Base-by-base conservation (phyloP, 352 stramenopile species). In the Phytophthora tentaculata region DNA sequence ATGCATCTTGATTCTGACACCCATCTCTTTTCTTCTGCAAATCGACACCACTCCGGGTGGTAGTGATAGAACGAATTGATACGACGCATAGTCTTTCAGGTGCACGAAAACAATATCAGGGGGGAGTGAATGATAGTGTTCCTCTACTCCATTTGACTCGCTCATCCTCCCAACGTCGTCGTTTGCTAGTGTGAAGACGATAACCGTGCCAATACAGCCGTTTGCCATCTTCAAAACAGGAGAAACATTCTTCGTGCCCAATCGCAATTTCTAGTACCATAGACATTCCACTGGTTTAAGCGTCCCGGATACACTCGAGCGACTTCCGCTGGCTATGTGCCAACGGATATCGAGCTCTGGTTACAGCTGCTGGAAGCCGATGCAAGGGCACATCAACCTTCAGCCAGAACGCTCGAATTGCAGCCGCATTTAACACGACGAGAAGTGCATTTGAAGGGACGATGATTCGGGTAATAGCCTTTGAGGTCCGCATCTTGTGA, bases 241-340 rank as follows among this genome's bases (percentile, higher is more conserved):
- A 26, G 49, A 66, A 14, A 66, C n/a, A 28, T 65, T 65, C 32
- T 65, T 57, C 7, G 48, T 59, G 19, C 58, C 49, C 48, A 8
- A 59, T 22, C 23, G 48, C 32, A 29, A 56, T 44, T 23, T 44
- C 14, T 3, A 56, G n/a, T 7, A 35, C 9, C 32, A 58, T 23
- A 9, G 32, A 19, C 20, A 58, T 26, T 16, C 32, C 32, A 23
- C 19, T 23, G 3, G 35, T 58, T 37, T 58, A 43, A 45, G 32
- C 52, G 16, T 22, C 16, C 3, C 52, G 29, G 23, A 58, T 48
- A n/a, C 1, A 12, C 29, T 48, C 14, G 12, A 54, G 24, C 5
- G 47, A 54, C 8, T 39, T 39, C 4, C 23, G 47, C 16, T 54
- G 47, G 24, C 13, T 39, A 3, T 44, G 14, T 16, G 17, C 26